Percentiles rank a stretch among this genome's conserved stretches.
Conservation (phyloP, 768 basidiomycete species). For the Boletus insuetus region DNA sequence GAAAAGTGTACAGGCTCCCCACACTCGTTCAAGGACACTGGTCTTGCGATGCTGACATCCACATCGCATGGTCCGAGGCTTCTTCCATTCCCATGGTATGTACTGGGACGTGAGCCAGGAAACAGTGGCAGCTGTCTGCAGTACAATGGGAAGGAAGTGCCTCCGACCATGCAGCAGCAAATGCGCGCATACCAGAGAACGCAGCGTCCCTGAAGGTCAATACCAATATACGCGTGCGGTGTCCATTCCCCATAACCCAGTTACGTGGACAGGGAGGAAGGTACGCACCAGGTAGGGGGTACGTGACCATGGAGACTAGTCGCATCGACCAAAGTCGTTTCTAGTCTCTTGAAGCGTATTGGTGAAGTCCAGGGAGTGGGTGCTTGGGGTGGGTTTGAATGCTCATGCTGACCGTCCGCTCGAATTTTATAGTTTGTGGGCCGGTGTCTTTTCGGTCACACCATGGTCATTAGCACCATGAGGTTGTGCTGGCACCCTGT, state of each 20-base stretch:
- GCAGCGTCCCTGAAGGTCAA: constrained; percentile 13
- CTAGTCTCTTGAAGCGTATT: not conserved
- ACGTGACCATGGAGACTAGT: not conserved
- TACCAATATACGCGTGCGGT: not conserved
- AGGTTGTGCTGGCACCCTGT: constrained; percentile 20
- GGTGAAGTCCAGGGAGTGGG: constrained; percentile 6
- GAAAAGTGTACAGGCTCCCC: not conserved
- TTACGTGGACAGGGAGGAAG: constrained; percentile 2
- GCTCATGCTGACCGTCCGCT: constrained; percentile 13
- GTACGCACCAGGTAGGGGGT: constrained; percentile 16
- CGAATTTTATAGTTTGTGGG: constrained; percentile 27
- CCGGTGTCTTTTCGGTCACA: constrained; percentile 10
- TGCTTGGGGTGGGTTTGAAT: constrained; percentile 5
- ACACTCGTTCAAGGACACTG: constrained; percentile 15
- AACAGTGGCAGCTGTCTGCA: constrained; percentile 30
- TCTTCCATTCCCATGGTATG: constrained; percentile 62
- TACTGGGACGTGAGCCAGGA: constrained; percentile 33
- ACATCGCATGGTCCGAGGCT: constrained; percentile 38
- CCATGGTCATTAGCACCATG: constrained; percentile 16
- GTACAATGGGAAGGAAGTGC: constrained; percentile 39
- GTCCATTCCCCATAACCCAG: constrained; percentile 19
- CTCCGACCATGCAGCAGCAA: constrained; percentile 35
- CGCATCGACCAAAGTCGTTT: not conserved
- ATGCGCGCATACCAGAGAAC: constrained; percentile 19
- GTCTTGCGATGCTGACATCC: constrained; percentile 22